Percentiles rank a stretch among this genome's conserved stretches.
Evolutionary conservation across 176 grass and related monocot genomes (phyloP).

Genomic region (Olyra latifolia): DNA sequence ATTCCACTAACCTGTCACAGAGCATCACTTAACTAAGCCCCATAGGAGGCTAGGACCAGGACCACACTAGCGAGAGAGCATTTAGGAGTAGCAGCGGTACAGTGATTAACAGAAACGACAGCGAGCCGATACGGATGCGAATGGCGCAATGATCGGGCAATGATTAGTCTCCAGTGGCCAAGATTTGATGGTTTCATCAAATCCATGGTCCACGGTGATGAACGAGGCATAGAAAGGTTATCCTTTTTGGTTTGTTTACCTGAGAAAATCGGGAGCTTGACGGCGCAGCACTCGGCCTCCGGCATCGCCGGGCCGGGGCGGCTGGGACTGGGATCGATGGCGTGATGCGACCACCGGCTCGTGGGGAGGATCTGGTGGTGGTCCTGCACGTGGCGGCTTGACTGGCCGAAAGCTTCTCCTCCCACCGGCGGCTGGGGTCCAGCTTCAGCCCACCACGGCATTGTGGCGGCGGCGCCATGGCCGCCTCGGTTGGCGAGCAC

Average conservation of each 20-base stretch:
- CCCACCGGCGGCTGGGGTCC: constrained; percentile 12
- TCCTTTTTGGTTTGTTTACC: constrained; percentile 10
- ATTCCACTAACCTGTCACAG: constrained; percentile 14
- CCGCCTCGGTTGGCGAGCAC: neutral
- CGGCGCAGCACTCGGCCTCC: neutral
- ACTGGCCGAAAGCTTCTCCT: constrained; percentile 27
- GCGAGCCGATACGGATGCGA: no score
- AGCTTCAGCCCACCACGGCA: constrained; percentile 34
- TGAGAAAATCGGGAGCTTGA: constrained; percentile 8
- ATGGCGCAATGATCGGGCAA: neutral
- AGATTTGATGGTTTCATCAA: neutral
- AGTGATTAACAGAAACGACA: neutral
- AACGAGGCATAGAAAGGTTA: neutral
- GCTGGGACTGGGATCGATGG: constrained; percentile 18
- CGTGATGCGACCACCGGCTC: neutral
- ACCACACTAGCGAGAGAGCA: neutral
- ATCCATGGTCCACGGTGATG: neutral
- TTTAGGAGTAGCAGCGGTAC: neutral
- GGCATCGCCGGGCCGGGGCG: neutral
- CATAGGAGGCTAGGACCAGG: neutral
- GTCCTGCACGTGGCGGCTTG: neutral
- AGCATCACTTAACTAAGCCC: constrained; percentile 1
- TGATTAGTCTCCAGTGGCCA: neutral
- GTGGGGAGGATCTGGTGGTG: neutral
- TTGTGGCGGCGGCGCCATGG: neutral